Evolutionary conservation across 78 protist species (phyloP), one percentile per base, ranked within the genome.

Genomic region (Fonticula alba): DNA sequence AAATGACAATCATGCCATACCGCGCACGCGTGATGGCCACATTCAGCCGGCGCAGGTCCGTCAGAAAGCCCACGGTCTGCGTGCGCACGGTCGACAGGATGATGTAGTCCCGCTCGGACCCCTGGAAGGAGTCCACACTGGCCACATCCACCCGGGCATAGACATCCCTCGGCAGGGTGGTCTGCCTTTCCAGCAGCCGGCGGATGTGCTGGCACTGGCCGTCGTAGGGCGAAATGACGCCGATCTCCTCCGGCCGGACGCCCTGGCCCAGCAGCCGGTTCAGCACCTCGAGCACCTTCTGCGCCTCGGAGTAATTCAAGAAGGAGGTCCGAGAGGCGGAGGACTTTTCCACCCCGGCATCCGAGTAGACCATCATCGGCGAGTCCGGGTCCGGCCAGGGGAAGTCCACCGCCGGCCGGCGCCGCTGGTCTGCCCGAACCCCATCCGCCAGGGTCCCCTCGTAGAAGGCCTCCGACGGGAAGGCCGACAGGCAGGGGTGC

Each of bases 151-250:
- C 11, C 19, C 43, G 76, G 47, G 60, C 41, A 76, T 96, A 96
- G 43, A 86, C 69, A 6, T 75, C 69, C n/a, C n/a, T n/a, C n/a
- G n/a, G n/a, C n/a, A n/a, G n/a, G n/a, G n/a, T n/a, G n/a, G n/a
- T n/a, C n/a, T n/a, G n/a, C n/a, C n/a, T n/a, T n/a, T n/a, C n/a
- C n/a, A n/a, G n/a, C n/a, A n/a, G n/a, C 6, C 56, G 29, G n/a
- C 79, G 64, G 36, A 93, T 40, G 82, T 75, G 87, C 3, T 92
- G 91, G 37, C 99, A 84, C 79, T 97, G 99, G 15, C 99, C 99
- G 41, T 90, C 99, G 71, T 97, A 97, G 7, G 99, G 99, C 24
- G 99, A 94, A 75, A 97, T 79, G 65, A 97, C 80, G 67, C 99
- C 99, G 46, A 97, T 87, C 70, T 91, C 91, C 14, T 51, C 68